phyloP scores from a whole-genome alignment of 1,284 basidiomycete species.

The Apiotrichum mycotoxinovorans region DNA sequence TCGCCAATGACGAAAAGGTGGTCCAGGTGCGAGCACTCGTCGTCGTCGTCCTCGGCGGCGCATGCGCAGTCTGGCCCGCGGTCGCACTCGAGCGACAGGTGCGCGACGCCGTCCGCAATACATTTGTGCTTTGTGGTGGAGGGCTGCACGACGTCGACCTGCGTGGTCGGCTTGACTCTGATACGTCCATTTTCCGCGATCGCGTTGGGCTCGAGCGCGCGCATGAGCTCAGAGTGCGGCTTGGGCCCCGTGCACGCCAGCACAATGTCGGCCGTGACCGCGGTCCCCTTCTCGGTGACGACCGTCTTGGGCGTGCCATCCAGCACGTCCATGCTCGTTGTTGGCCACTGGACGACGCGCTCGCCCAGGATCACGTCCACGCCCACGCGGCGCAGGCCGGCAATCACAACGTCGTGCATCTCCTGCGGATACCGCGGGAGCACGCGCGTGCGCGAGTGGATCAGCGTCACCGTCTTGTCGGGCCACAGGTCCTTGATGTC shows the following conservation, averaged over 20 bases:
- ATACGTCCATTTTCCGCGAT: conserved; percentile 52
- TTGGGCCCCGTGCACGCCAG: conserved; percentile 71
- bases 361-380: conserved; percentile 51
- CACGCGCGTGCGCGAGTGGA: conserved; percentile 52
- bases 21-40: conserved; percentile 17
- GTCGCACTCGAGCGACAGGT: no score
- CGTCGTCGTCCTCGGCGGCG: background rate
- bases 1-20: conserved; percentile 52
- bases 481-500: conserved; percentile 52
- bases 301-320: conserved; percentile 51
- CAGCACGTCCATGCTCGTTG: conserved; percentile 30
- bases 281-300: conserved; percentile 58
- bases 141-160: conserved; percentile 44
- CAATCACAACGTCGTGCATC: conserved; percentile 47
- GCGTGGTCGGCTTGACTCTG: conserved; percentile 61
- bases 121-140: background rate
- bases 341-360: conserved; percentile 43
- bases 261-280: conserved; percentile 64
- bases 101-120: no score
- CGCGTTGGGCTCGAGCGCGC: conserved; percentile 56
- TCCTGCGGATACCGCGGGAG: conserved; percentile 51
- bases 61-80: background rate
- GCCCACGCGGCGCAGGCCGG: conserved; percentile 43
- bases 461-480: conserved; percentile 49
- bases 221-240: conserved; percentile 64